These are phyloP conservation scores for Smallanthus sonchifolius DNA, from an alignment of 129 eudicot genomes.

Conservation along the genomic window DNA sequence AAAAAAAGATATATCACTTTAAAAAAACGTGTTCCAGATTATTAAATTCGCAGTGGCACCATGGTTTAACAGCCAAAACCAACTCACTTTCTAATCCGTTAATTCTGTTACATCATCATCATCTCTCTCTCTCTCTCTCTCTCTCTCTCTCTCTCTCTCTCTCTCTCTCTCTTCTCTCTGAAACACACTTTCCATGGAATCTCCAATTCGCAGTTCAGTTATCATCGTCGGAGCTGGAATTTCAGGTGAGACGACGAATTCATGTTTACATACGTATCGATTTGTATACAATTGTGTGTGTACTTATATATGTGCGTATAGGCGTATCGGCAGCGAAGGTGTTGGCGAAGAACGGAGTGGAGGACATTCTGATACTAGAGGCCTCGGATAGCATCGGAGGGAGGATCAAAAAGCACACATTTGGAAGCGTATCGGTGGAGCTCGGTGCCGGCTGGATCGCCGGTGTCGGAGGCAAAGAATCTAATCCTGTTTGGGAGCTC, in stretches of 20 bases:
- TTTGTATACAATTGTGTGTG: neutral
- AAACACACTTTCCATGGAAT: conserved; percentile 48
- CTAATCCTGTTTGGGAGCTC: conserved; percentile 87
- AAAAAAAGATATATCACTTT: no score
- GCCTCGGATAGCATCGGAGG: conserved; percentile 88
- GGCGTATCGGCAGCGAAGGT: conserved; percentile 82
- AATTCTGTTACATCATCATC: neutral
- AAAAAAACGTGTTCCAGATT: conserved; percentile 4
- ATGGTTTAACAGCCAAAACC: neutral
- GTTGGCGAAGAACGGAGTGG: conserved; percentile 70
- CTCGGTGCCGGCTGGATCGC: conserved; percentile 99
- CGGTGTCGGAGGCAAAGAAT: conserved; percentile 79
- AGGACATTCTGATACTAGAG: conserved; percentile 70
- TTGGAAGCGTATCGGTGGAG: conserved; percentile 80
- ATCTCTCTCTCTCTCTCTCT: conserved; percentile 16
- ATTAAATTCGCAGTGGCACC: neutral
- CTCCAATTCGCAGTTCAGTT: conserved; percentile 54
- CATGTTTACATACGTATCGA: neutral
- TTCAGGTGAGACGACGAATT: conserved; percentile 41
- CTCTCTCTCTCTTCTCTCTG: conserved; percentile 19
- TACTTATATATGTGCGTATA: neutral
- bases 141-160: conserved; percentile 16
- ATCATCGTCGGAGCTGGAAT: conserved; percentile 88
- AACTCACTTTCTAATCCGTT: neutral
- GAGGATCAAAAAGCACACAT: conserved; percentile 55